Base-by-base conservation (phyloP, 305 asterid genomes). In the Nicotiana rustica region DNA sequence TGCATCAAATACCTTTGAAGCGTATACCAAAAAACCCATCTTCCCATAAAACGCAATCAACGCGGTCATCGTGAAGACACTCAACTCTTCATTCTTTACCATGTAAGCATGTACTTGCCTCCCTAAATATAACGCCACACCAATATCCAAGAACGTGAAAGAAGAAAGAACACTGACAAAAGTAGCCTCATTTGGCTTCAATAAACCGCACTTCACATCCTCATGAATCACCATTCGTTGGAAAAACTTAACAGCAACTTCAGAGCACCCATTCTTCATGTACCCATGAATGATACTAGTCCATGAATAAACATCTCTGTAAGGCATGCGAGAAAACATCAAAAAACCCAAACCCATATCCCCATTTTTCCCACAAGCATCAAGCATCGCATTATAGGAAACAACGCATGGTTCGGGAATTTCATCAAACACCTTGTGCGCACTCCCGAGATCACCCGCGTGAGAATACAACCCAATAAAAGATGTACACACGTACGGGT, bases 111-210 rank as follows among this genome's bases (percentile, higher is more conserved):
- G 98, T 36, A 96, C 69, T 86, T 91, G 95, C 89, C 92, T 96
- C 85, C 99, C 98, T 15, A 56, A 88, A 80, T 71, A 80, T 86
- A 95, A 64, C 15, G 90, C 89, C 56, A 71, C 83, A 1, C 87
- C 83, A 66, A 86, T 88, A 82, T 90, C 95, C 77, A 83, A 59
- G 75, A 91, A 92, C 10, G 93, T 88, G 80, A 91, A 95, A 2
- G 93, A 88, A 62, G 95, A 90, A 17, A 94, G 92, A 70, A 90
- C 88, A 77, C 92, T 86, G 5, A 95, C 97, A 82, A 92, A 92
- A 55, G 97, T 93, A 61, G 99, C 97, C 84, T 94, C 98, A 80
- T 83, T 92, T 1, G 99, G 98, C 84, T 87, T 90, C 83, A 95
- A 10, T 44, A n/a, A 38, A 25, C 96, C 95, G n/a, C 15, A 6